phyloP scores from a whole-genome alignment of 169 alveolate genomes.

The Plasmodium vivax region DNA sequence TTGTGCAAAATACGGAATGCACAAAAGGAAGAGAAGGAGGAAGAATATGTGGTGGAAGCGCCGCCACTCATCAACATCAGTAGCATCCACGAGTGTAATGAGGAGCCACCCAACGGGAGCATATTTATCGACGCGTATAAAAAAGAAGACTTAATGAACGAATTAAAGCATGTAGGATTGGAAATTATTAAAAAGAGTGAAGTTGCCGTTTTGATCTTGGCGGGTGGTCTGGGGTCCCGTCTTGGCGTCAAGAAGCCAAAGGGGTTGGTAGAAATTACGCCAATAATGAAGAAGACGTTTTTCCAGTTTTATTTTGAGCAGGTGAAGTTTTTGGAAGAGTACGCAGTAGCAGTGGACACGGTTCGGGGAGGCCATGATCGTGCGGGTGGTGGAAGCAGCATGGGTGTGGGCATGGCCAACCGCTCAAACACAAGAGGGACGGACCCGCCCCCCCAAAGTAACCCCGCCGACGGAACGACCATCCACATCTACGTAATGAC shows the following conservation, averaged over 20 bases:
- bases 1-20: slow-evolving; percentile 5
- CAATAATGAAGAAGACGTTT: slow-evolving; percentile 77
- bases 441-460: not conserved
- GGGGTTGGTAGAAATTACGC: slow-evolving; percentile 78
- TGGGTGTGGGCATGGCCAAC: not conserved
- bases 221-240: slow-evolving; percentile 84
- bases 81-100: slow-evolving; percentile 34
- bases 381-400: not conserved
- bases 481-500: slow-evolving; percentile 80
- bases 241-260: slow-evolving; percentile 75
- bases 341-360: slow-evolving; percentile 12
- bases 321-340: slow-evolving; percentile 49
- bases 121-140: slow-evolving; percentile 34
- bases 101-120: slow-evolving; percentile 33
- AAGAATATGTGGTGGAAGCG: not conserved
- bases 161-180: slow-evolving; percentile 53
- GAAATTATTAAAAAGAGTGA: slow-evolving; percentile 56
- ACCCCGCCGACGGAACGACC: not conserved
- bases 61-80: slow-evolving; percentile 26
- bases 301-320: slow-evolving; percentile 81
- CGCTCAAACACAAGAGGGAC: not conserved
- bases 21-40: not conserved
- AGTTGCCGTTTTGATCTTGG: slow-evolving; percentile 79
- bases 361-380: not conserved
- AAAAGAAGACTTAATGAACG: slow-evolving; percentile 30